A percentile compares a stretch with the other conserved stretches of the same genome.
Conservation (phyloP, 768 basidiomycete genomes). For the Rhizopogon rudus region DNA sequence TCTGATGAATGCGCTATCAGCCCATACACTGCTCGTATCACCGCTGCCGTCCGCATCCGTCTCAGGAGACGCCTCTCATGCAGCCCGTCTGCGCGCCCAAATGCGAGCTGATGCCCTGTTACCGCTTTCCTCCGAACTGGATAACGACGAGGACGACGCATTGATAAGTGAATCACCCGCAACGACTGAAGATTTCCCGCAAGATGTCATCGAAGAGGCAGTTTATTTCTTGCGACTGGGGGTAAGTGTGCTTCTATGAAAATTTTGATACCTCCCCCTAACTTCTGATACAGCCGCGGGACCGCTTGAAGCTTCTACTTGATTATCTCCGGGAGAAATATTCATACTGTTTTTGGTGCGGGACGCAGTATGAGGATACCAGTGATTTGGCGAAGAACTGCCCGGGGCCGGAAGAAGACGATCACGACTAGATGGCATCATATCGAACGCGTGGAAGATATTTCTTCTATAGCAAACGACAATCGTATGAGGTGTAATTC, state of each 20-base stretch:
- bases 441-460: neutral
- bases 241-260: slow-evolving; percentile 31
- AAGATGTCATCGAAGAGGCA: slow-evolving; percentile 62
- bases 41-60: slow-evolving; percentile 4
- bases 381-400: slow-evolving; percentile 62
- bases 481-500: neutral
- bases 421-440: slow-evolving; percentile 54
- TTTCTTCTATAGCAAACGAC: neutral
- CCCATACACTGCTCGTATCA: slow-evolving; percentile 28
- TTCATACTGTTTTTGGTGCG: slow-evolving; percentile 88
- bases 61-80: slow-evolving; percentile 14
- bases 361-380: slow-evolving; percentile 59
- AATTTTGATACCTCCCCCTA: slow-evolving; percentile 9
- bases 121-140: slow-evolving; percentile 33
- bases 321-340: slow-evolving; percentile 69
- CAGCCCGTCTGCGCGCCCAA: slow-evolving; percentile 57
- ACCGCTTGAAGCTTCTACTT: slow-evolving; percentile 63
- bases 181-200: slow-evolving; percentile 33
- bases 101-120: slow-evolving; percentile 73
- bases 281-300: slow-evolving; percentile 48
- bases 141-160: slow-evolving; percentile 28
- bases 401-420: slow-evolving; percentile 73
- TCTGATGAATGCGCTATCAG: slow-evolving; percentile 51
- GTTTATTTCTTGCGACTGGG: slow-evolving; percentile 61
- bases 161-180: slow-evolving; percentile 11